Evolutionary conservation across 2,329 filamentous ascomycete genomes (phyloP).

Genomic region (Aspergillus novoparasiticus): DNA sequence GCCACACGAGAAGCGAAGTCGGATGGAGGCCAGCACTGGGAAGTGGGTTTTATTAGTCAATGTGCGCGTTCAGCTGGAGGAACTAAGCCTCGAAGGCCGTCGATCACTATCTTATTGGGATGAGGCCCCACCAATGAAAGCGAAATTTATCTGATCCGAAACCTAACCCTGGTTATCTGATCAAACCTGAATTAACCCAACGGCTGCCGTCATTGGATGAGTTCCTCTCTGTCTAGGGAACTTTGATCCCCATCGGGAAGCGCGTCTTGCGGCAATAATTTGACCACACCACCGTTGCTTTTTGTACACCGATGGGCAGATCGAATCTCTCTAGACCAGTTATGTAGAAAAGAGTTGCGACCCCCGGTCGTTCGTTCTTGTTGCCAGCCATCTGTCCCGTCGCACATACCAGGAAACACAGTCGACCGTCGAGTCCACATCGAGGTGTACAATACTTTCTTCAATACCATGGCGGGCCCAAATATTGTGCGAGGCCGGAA

Average conservation of each 20-base stretch:
- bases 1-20: background rate
- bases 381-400: background rate
- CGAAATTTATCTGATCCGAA: conserved; percentile 4
- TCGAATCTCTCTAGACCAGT: background rate
- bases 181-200: background rate
- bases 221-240: background rate
- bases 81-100: background rate
- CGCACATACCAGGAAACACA: background rate
- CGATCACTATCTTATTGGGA: conserved; percentile 1
- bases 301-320: background rate
- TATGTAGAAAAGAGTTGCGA: background rate
- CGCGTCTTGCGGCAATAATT: conserved; percentile 1
- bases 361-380: background rate
- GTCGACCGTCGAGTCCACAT: background rate
- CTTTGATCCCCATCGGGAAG: background rate
- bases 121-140: background rate
- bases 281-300: background rate
- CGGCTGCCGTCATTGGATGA: background rate
- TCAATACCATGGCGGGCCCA: conserved; percentile 5
- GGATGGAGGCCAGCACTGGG: background rate
- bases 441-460: background rate
- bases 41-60: conserved; percentile 2
- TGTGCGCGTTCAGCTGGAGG: background rate
- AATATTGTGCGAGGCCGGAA: conserved; percentile 12
- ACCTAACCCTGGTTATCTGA: conserved; percentile 1